Evolutionary conservation across 2,329 filamentous ascomycete species (phyloP).

Genomic region (Pestalotiopsis fici): DNA sequence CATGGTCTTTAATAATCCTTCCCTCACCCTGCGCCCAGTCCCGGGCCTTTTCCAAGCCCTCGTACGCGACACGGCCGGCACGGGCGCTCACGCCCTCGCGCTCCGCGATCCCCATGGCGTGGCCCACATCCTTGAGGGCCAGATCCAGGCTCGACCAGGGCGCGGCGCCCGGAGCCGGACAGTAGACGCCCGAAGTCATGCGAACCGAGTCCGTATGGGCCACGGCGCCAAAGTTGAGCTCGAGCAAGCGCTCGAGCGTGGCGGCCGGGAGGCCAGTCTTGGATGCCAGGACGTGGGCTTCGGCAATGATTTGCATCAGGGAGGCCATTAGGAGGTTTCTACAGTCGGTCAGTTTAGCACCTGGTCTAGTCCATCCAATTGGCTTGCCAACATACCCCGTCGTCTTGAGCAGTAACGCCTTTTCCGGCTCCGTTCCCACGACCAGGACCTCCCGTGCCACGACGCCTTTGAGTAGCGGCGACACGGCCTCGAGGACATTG

Average conservation of each 20-base stretch:
- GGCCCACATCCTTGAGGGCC: constrained; percentile 53
- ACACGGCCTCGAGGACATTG: constrained; percentile 32
- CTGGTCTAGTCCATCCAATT: not conserved
- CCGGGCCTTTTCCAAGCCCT: constrained; percentile 43
- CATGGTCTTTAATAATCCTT: constrained; percentile 24
- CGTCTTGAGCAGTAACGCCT: constrained; percentile 49
- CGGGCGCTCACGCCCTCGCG: constrained; percentile 37
- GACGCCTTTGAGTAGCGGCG: constrained; percentile 40
- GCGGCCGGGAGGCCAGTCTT: constrained; percentile 40
- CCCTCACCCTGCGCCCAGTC: constrained; percentile 16
- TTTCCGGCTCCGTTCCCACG: constrained; percentile 41
- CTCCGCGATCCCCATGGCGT: constrained; percentile 45
- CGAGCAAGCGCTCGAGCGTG: constrained; percentile 43
- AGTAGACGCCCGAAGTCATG: constrained; percentile 38
- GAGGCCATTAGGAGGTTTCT: constrained; percentile 51
- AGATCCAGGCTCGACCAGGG: constrained; percentile 51
- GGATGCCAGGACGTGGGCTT: constrained; percentile 51
- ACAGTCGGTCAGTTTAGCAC: not conserved
- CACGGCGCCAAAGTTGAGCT: constrained; percentile 38
- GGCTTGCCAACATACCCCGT: constrained; percentile 33
- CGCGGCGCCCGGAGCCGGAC: constrained; percentile 30
- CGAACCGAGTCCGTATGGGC: constrained; percentile 37
- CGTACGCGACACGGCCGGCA: constrained; percentile 43
- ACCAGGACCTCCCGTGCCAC: constrained; percentile 42
- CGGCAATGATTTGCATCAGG: constrained; percentile 48